phyloP scores from a whole-genome alignment of 495 filamentous ascomycete genomes.

The Neurospora hispaniola region DNA sequence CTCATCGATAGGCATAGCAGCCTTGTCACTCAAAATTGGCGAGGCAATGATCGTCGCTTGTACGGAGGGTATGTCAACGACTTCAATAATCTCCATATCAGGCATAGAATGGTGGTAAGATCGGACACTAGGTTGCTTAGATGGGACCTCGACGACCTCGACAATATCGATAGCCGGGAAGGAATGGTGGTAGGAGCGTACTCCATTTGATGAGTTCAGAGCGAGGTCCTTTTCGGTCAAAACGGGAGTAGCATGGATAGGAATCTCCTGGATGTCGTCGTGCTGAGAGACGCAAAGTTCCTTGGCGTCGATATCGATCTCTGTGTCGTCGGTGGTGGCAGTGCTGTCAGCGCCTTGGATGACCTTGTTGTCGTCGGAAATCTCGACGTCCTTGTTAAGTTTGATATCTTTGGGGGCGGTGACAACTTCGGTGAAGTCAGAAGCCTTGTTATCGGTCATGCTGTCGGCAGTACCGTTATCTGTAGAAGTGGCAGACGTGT shows the following conservation, averaged over 20 bases:
- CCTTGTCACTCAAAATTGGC: background rate
- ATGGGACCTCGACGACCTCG: background rate
- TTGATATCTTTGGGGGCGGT: rapidly evolving
- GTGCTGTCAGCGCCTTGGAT: background rate
- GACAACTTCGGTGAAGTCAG: rapidly evolving
- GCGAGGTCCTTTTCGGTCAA: background rate
- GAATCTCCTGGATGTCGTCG: background rate
- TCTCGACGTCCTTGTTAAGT: background rate
- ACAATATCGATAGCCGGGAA: background rate
- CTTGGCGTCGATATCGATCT: background rate
- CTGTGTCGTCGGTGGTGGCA: background rate
- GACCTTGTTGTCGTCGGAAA: background rate
- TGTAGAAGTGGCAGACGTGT: background rate
- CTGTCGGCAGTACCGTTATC: rapidly evolving
- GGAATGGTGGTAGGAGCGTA: background rate
- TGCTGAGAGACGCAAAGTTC: background rate
- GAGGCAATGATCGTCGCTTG: background rate
- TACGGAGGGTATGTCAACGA: background rate
- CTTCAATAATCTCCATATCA: background rate
- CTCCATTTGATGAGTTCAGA: background rate
- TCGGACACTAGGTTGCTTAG: background rate
- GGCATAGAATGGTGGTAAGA: background rate
- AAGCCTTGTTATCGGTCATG: background rate
- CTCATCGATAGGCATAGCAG: too few species aligned
- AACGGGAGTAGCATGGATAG: background rate